These are phyloP conservation scores for Zymoseptoria tritici DNA, from an alignment of 2,329 filamentous ascomycete genomes.

Conservation along the genomic window DNA sequence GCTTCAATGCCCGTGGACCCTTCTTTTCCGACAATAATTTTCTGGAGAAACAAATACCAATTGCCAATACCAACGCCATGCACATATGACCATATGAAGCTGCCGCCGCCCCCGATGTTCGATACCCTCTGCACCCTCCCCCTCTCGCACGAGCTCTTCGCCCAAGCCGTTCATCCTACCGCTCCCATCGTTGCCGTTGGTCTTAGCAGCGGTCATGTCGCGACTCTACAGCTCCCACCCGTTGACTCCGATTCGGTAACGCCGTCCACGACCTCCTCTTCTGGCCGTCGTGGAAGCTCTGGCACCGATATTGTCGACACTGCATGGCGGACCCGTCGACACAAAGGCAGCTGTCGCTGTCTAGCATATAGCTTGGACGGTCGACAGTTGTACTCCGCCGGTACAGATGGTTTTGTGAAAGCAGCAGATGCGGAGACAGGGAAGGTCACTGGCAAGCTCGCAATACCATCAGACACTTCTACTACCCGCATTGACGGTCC, in stretches of 20 bases:
- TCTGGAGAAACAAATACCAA: not conserved
- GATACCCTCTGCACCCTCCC: constrained; percentile 89
- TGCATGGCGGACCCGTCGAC: constrained; percentile 76
- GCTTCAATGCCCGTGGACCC: not conserved
- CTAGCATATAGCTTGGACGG: constrained; percentile 76
- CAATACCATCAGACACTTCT: constrained; percentile 52
- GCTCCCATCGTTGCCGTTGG: constrained; percentile 82
- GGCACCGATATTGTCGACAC: constrained; percentile 73
- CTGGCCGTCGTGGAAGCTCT: constrained; percentile 36
- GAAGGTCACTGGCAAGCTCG: constrained; percentile 72
- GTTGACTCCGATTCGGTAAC: constrained; percentile 43
- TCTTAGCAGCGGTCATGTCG: constrained; percentile 74
- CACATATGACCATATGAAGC: not conserved
- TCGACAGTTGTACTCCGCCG: constrained; percentile 53
- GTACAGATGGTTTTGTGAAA: constrained; percentile 58
- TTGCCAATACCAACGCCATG: not conserved
- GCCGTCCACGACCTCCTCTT: constrained; percentile 16
- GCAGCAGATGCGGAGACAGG: constrained; percentile 52
- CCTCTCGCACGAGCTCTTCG: constrained; percentile 77
- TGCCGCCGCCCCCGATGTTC: constrained; percentile 52
- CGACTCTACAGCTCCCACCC: constrained; percentile 66
- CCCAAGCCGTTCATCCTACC: constrained; percentile 76
- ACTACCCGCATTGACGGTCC: constrained; percentile 59
- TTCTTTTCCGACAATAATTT: not conserved
- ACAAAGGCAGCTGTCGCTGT: constrained; percentile 88